Percentiles rank a stretch among this genome's conserved stretches.
These are phyloP conservation scores for Pulveroboletus sp. DNA, from an alignment of 768 basidiomycete species.

Conservation along the genomic window DNA sequence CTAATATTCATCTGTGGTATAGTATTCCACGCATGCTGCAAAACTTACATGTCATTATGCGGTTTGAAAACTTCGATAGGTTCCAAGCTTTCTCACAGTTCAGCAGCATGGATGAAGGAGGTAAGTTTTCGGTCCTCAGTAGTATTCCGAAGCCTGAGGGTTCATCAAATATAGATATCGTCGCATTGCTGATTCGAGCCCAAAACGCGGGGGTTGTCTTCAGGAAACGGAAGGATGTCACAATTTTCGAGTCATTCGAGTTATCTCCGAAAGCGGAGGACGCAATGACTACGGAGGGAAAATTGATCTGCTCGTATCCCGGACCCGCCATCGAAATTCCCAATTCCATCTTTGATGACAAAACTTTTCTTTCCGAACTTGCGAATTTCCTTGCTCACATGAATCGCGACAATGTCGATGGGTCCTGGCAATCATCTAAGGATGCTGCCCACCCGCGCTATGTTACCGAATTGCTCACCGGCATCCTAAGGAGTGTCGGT, in stretches of 20 bases:
- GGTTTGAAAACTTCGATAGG: background rate
- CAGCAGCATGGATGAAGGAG: slow-evolving; percentile 18
- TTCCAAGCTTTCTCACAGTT: slow-evolving; percentile 7
- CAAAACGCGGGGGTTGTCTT: slow-evolving; percentile 50
- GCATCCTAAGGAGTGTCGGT: slow-evolving; percentile 40
- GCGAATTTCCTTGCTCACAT: slow-evolving; percentile 36
- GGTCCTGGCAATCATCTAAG: slow-evolving; percentile 18
- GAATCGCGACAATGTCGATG: slow-evolving; percentile 26
- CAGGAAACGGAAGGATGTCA: slow-evolving; percentile 17
- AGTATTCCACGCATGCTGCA: slow-evolving; percentile 26
- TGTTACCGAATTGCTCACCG: slow-evolving; percentile 45
- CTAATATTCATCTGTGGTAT: background rate
- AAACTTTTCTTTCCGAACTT: slow-evolving; percentile 34
- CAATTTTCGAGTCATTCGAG: slow-evolving; percentile 34
- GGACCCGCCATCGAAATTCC: slow-evolving; percentile 40
- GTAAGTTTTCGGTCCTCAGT: slow-evolving; percentile 3
- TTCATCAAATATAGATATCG: slow-evolving; percentile 29
- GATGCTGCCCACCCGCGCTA: slow-evolving; percentile 37
- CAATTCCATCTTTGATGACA: slow-evolving; percentile 24
- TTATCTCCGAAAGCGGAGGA: slow-evolving; percentile 33
- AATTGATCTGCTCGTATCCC: slow-evolving; percentile 44
- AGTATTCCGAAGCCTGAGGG: background rate
- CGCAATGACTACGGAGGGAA: slow-evolving; percentile 39
- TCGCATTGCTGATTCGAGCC: slow-evolving; percentile 37
- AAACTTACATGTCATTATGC: slow-evolving; percentile 6